phyloP scores from a whole-genome alignment of 805 yeast species.

The Myxozyma neotropica region DNA sequence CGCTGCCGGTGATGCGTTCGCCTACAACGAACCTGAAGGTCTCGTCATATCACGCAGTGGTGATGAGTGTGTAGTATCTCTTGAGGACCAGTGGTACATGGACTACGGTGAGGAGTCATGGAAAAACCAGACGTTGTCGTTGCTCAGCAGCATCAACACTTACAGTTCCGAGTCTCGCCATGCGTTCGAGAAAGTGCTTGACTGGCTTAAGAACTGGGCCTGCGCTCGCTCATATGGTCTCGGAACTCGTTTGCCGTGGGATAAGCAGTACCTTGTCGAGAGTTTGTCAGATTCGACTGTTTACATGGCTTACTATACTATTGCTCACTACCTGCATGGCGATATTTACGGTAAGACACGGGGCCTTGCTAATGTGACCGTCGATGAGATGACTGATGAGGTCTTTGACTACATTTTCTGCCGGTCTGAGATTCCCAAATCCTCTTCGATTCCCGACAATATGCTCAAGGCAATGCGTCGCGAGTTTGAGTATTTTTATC shows the following conservation, averaged over 20 bases:
- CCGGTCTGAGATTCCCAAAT: conserved; percentile 60
- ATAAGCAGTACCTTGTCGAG: conserved; percentile 87
- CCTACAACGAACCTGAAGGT: conserved; percentile 93
- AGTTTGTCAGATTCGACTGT: conserved; percentile 94
- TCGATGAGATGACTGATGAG: conserved; percentile 88
- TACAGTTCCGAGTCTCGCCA: conserved; percentile 81
- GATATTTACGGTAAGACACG: conserved; percentile 78
- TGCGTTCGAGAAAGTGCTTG: conserved; percentile 91
- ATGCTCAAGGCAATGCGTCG: conserved; percentile 76
- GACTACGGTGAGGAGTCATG: conserved; percentile 95
- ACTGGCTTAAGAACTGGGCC: conserved; percentile 98
- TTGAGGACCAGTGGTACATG: conserved; percentile 98
- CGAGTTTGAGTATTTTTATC: conserved; percentile 96
- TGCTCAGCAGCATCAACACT: conserved; percentile 73
- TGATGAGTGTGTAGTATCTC: conserved; percentile 92
- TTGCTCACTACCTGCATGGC: conserved; percentile 79
- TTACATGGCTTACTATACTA: conserved; percentile 93
- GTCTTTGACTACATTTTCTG: conserved; percentile 90
- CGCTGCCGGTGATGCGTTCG: conserved; percentile 76
- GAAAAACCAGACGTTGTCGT: conserved; percentile 79
- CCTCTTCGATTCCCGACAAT: conserved; percentile 61
- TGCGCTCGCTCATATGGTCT: conserved; percentile 94
- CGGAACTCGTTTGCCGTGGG: conserved; percentile 97
- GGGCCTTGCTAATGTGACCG: conserved; percentile 73
- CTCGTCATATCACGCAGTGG: conserved; percentile 91